phyloP scores from a whole-genome alignment of 2,329 filamentous ascomycete genomes.

The Aspergillus ochraceus region DNA sequence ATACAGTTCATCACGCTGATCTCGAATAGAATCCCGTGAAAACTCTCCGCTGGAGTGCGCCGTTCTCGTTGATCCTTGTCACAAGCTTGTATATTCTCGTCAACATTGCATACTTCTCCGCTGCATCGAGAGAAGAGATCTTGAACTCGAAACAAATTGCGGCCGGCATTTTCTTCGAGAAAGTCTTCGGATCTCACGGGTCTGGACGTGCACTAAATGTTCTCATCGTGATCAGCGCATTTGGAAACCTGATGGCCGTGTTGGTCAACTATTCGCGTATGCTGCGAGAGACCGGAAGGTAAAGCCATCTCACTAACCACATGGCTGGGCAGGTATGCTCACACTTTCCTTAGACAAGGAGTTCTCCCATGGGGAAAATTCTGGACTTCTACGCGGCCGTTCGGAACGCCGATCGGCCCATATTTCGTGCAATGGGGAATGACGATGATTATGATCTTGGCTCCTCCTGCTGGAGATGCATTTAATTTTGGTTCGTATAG shows the following conservation, averaged over 20 bases:
- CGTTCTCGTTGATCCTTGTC: slow-evolving; percentile 53
- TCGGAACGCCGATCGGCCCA: slow-evolving; percentile 62
- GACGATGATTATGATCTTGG: slow-evolving; percentile 61
- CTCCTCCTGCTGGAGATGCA: slow-evolving; percentile 62
- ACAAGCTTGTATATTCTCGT: slow-evolving; percentile 58
- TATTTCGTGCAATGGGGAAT: slow-evolving; percentile 59
- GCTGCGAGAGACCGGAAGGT: slow-evolving; percentile 61
- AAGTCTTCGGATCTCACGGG: slow-evolving; percentile 53
- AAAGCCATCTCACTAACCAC: background rate
- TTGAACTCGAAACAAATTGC: slow-evolving; percentile 54
- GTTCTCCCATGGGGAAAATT: slow-evolving; percentile 61
- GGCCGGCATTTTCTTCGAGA: slow-evolving; percentile 60
- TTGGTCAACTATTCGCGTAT: slow-evolving; percentile 57
- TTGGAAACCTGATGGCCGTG: slow-evolving; percentile 60
- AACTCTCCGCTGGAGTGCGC: slow-evolving; percentile 53
- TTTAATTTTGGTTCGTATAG: slow-evolving; percentile 57
- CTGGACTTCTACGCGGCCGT: slow-evolving; percentile 64
- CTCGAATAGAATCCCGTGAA: slow-evolving; percentile 53
- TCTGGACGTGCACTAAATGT: slow-evolving; percentile 58
- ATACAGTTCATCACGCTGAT: no score
- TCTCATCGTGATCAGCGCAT: slow-evolving; percentile 57
- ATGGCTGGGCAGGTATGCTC: background rate
- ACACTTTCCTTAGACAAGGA: slow-evolving; percentile 50
- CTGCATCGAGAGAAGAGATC: slow-evolving; percentile 56
- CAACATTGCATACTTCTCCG: slow-evolving; percentile 63